Base-by-base conservation (phyloP, 73 alveolate species). In the Uronychia setigera region DNA sequence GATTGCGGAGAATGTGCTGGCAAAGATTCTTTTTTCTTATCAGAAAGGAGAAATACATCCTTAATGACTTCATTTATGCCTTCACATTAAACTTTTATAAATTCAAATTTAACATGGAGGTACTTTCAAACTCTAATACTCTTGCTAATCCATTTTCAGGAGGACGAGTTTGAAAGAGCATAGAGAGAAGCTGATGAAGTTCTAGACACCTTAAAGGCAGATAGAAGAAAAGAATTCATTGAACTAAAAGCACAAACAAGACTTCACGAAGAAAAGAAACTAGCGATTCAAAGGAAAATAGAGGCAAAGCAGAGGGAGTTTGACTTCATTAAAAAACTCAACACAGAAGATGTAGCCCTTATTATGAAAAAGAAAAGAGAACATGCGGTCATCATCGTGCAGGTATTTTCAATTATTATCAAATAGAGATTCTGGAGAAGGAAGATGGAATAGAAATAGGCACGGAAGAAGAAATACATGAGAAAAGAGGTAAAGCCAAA, bases 271-370 rank as follows among this genome's bases (percentile, higher is more conserved):
- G 60, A 76, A 1, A 57, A 29, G 26, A 85, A 78, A 31, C 78
- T 77, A 13, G 33, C 76, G 1, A 85, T 85, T 27, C 11, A 76
- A 59, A 31, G 77, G 59, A 34, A 33, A 26, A 35, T 85, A 29
- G 91, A 85, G 84, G 28, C 87, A 5, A 25, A 74, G 77, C 83
- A 85, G 81, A 33, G 91, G 31, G 91, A 85, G 77, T 85, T 67
- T 30, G 79, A 85, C 81, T 85, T 85, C 58, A 46, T 77, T 30
- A 74, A 58, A 31, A 33, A 27, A 28, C 57, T 85, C 27, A 59
- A 76, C 31, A 85, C 85, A 31, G 86, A 85, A 29, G 91, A 85
- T 35, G 86, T 85, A 1, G 81, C 76, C 67, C 77, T 74, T 27
- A 85, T 85, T 57, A 28, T 85, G 26, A 35, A 85, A 29, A 46